Conservation (phyloP, 768 basidiomycete species). For the Dictyophora rubrovolvata region DNA sequence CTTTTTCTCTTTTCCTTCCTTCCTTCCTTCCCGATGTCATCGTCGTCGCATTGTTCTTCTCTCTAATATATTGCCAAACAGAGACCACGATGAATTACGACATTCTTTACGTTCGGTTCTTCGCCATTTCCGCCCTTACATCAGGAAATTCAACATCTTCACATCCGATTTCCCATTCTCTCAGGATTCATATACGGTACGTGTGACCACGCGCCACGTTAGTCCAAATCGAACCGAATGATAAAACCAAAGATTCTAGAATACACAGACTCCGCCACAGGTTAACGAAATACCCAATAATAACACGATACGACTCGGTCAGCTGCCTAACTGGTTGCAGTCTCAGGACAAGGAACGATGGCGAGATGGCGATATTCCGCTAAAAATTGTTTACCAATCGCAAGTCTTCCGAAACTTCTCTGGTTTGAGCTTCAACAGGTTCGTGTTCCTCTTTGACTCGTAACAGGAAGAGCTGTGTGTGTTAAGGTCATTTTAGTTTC, state of each 20-base stretch:
- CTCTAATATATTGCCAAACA: background rate
- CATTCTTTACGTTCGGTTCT: slow-evolving; percentile 26
- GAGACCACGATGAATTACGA: slow-evolving; percentile 29
- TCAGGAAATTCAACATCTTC: slow-evolving; percentile 23
- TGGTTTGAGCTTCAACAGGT: slow-evolving; percentile 25
- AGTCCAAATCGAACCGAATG: background rate
- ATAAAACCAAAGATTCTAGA: background rate
- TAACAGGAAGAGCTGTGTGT: background rate
- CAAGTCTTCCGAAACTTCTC: slow-evolving; percentile 18
- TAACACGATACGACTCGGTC: slow-evolving; percentile 20
- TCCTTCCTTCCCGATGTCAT: background rate
- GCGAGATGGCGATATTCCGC: slow-evolving; percentile 20
- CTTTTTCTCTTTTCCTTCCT: background rate
- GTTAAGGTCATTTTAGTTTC: slow-evolving; percentile 13
- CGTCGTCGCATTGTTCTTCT: background rate
- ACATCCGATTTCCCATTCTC: slow-evolving; percentile 22
- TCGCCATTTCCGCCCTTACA: slow-evolving; percentile 19
- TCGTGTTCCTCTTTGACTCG: background rate
- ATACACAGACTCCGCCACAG: background rate
- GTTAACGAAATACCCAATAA: slow-evolving; percentile 13
- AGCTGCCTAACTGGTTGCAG: slow-evolving; percentile 32
- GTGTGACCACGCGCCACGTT: background rate
- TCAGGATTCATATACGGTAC: background rate
- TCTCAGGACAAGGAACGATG: slow-evolving; percentile 14
- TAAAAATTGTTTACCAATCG: slow-evolving; percentile 24